Conservation (phyloP, 2,329 filamentous ascomycete genomes). For the Ramichloridium luteum region DNA sequence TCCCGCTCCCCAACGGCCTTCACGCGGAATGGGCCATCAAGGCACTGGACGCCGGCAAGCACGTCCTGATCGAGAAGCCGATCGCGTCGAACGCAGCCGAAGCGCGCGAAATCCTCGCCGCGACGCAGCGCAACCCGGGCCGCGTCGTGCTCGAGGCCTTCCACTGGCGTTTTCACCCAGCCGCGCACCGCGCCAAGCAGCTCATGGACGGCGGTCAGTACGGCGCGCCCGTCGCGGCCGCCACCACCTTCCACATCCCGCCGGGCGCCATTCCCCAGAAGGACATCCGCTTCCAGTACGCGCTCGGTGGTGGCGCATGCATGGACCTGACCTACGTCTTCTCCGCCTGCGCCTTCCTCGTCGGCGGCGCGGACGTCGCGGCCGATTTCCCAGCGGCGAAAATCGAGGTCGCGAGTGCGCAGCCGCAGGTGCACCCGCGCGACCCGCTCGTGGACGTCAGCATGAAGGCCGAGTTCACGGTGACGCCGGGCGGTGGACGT, state of each 20-base stretch:
- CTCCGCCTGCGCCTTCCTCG: constrained; percentile 5
- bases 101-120: constrained; percentile 26
- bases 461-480: constrained; percentile 27
- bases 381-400: not conserved
- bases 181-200: constrained; percentile 26
- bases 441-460: constrained; percentile 8
- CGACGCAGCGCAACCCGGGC: constrained; percentile 19
- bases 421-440: constrained; percentile 1
- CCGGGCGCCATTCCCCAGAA: constrained; percentile 17
- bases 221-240: too few species aligned
- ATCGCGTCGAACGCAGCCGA: constrained; percentile 35
- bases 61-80: constrained; percentile 44
- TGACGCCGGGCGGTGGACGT: constrained; percentile 17
- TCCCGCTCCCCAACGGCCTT: constrained; percentile 32
- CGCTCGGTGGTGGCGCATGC: constrained; percentile 27
- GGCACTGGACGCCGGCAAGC: constrained; percentile 37
- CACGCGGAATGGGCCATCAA: constrained; percentile 37
- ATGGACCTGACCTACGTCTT: constrained; percentile 27
- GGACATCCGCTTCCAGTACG: constrained; percentile 31
- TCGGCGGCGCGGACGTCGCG: too few species aligned
- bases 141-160: constrained; percentile 42
- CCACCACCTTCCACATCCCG: too few species aligned
- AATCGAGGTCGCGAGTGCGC: constrained; percentile 4
- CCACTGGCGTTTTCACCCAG: constrained; percentile 34
- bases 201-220: too few species aligned